Evolutionary conservation across 1,284 basidiomycete species (phyloP), one percentile per base, ranked within the genome.

Genomic region (Tilletiaria anomala): DNA sequence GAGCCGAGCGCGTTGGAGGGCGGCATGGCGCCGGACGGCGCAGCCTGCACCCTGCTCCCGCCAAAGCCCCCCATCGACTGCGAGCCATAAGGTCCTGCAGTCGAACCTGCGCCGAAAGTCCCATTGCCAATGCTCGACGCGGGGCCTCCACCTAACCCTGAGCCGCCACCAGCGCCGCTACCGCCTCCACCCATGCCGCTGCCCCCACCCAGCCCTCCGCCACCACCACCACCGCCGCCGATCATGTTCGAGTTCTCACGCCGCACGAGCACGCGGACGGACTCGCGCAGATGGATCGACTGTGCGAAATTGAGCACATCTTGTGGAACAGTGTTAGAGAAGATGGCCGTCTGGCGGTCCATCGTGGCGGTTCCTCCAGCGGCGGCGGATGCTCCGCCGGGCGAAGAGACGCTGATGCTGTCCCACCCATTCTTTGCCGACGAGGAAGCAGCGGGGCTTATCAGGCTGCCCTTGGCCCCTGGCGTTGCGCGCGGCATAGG

Each of bases 271-370:
- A 97, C 91, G 19, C 91, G 79, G 31, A 96, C 87, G 17, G 88
- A 87, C 67, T 97, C 91, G 43, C 83, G 78, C 3, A 96, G 76
- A 60, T 93, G 82, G 44, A 91, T 85, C 10, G 78, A 69, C 39
- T 80, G 78, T 1, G 84, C 83, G 33, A 93, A 78, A 65, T 88
- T 91, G 45, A 89, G 74, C 14, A 93, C 86, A 60, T 91, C 86
- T 58, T 89, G 83, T 8, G 88, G 88, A 17, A 91, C 83, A 2
- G 84, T 85, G 61, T 88, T 89, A 19, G 85, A 91, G 70, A 96
- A 96, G 15, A 97, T 75, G 26, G 88, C 91, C 3, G 89, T 93
- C 69, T 97, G 93, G 6, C 91, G 78, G 56, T 93, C 88, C 24
- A 79, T 73, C 10, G 46, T 60, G 21, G 36, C 38, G 23, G 49